A percentile compares a stretch with the other conserved stretches of the same genome.
These are phyloP conservation scores for Adansonia gregorii DNA, from an alignment of 441 rosid species.

Conservation along the genomic window DNA sequence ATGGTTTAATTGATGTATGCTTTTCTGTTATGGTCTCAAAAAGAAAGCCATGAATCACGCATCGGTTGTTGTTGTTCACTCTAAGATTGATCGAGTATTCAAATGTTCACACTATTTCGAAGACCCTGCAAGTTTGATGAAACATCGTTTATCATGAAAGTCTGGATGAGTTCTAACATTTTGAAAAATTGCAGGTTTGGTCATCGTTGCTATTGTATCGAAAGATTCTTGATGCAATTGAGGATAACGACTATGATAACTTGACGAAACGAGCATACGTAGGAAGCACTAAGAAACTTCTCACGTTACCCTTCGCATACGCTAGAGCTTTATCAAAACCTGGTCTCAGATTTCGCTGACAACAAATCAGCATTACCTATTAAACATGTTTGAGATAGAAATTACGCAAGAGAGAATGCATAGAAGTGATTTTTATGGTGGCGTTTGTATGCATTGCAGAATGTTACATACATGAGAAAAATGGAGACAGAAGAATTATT, in stretches of 20 bases:
- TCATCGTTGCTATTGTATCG: constrained; percentile 50
- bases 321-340: constrained; percentile 38
- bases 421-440: no score
- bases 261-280: constrained; percentile 59
- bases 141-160: not conserved
- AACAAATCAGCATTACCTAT: not conserved
- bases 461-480: no score
- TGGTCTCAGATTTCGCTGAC: constrained; percentile 17
- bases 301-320: constrained; percentile 53
- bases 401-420: no score
- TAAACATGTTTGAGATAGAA: not conserved
- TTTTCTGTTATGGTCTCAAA: no score
- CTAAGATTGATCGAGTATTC: no score
- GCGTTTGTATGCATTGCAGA: no score
- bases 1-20: no score
- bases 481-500: no score
- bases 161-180: not conserved
- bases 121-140: no score
- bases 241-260: constrained; percentile 58
- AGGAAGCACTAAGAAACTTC: constrained; percentile 48
- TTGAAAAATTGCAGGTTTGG: constrained; percentile 53
- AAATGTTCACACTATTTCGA: no score
- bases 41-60: no score
- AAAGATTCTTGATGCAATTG: constrained; percentile 54
- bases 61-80: no score